phyloP scores from a whole-genome alignment of 768 basidiomycete species.

The Trametes cubensis region DNA sequence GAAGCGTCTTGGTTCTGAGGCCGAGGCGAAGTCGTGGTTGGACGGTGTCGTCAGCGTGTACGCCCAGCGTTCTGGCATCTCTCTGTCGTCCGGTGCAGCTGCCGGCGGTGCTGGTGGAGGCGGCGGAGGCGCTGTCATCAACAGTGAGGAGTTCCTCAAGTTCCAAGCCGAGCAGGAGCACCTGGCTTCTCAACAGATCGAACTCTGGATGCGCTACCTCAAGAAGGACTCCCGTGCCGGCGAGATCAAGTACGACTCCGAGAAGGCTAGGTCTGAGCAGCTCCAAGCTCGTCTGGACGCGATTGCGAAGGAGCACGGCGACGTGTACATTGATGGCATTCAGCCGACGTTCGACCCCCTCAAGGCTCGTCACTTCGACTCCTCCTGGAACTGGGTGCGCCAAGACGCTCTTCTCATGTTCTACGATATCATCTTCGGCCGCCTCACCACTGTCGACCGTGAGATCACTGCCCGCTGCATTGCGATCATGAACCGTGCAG shows the following conservation, averaged over 20 bases:
- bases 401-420: constrained; percentile 97
- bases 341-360: constrained; percentile 92
- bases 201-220: constrained; percentile 96
- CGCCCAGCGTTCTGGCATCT: constrained; percentile 87
- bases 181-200: constrained; percentile 91
- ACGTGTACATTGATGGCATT: constrained; percentile 90
- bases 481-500: constrained; percentile 95
- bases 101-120: constrained; percentile 63
- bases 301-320: constrained; percentile 91
- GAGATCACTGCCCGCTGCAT: constrained; percentile 98
- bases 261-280: constrained; percentile 69
- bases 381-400: constrained; percentile 99
- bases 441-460: constrained; percentile 90
- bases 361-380: constrained; percentile 98
- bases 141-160: constrained; percentile 97
- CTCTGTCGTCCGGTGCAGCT: constrained; percentile 69
- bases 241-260: constrained; percentile 84
- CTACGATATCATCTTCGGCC: constrained; percentile 97
- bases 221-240: constrained; percentile 91
- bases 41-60: constrained; percentile 84
- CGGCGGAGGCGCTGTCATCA: constrained; percentile 84
- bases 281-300: constrained; percentile 88
- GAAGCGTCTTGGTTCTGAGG: constrained; percentile 89
- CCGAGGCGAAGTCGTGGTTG: constrained; percentile 92
- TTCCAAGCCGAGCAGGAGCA: constrained; percentile 93